These are phyloP conservation scores for Bromus sterilis DNA, from an alignment of 176 grass and related monocot genomes.

Conservation along the genomic window DNA sequence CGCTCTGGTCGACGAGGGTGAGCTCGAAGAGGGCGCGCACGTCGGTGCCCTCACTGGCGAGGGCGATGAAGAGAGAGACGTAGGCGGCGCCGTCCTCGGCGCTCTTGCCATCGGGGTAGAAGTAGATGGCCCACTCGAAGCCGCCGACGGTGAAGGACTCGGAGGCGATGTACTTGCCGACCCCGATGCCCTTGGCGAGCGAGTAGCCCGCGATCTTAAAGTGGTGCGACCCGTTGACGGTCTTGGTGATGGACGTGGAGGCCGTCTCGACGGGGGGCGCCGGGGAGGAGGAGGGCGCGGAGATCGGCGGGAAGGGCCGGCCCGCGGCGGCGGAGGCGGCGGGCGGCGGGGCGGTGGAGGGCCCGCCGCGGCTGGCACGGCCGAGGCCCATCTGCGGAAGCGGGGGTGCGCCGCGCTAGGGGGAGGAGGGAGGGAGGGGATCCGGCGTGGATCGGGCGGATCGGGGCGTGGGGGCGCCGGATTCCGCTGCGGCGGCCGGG, in stretches of 20 bases:
- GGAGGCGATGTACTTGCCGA: slow-evolving; percentile 90
- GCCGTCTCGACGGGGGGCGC: slow-evolving; percentile 54
- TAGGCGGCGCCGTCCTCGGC: slow-evolving; percentile 69
- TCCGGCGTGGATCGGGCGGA: slow-evolving; percentile 19
- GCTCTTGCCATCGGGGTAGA: slow-evolving; percentile 98
- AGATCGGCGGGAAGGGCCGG: slow-evolving; percentile 36
- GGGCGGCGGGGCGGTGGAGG: slow-evolving; percentile 18
- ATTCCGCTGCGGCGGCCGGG: neutral
- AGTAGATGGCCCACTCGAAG: slow-evolving; percentile 93
- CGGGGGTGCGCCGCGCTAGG: neutral
- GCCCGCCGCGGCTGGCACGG: slow-evolving; percentile 36
- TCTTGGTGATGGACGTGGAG: slow-evolving; percentile 83
- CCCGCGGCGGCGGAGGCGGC: neutral
- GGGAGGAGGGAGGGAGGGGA: neutral
- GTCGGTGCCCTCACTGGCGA: slow-evolving; percentile 87
- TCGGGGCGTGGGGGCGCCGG: slow-evolving; percentile 7
- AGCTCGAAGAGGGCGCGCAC: slow-evolving; percentile 95
- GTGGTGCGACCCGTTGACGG: slow-evolving; percentile 87
- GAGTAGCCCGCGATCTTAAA: slow-evolving; percentile 88
- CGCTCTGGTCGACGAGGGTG: slow-evolving; percentile 90
- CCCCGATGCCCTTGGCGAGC: slow-evolving; percentile 75
- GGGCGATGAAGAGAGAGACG: slow-evolving; percentile 93
- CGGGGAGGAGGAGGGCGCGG: neutral
- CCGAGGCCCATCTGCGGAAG: slow-evolving; percentile 22
- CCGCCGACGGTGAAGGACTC: slow-evolving; percentile 80